Percentiles rank a stretch among this genome's conserved stretches.
phyloP scores from a whole-genome alignment of 805 yeast species.

The Barnettozyma wickerhamii region DNA sequence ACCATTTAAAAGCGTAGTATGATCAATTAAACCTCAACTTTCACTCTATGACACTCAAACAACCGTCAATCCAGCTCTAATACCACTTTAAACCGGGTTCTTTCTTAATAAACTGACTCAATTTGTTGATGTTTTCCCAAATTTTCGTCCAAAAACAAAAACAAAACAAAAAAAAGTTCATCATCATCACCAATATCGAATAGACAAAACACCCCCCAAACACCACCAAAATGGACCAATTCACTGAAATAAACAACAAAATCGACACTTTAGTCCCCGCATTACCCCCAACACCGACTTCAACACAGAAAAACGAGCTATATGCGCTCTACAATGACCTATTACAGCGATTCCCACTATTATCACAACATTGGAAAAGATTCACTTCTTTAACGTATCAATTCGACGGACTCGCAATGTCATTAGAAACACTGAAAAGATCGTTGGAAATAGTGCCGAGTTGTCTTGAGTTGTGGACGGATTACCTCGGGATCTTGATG shows the following conservation, averaged over 20 bases:
- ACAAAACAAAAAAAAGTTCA: not conserved
- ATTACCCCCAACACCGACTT: not conserved
- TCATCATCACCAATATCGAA: not conserved
- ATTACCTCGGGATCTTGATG: constrained; percentile 51
- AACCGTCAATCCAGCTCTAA: no score
- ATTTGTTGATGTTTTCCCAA: not conserved
- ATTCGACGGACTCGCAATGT: constrained; percentile 47
- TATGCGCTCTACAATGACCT: constrained; percentile 36
- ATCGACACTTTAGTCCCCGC: not conserved
- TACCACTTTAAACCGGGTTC: no score
- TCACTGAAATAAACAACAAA: not conserved
- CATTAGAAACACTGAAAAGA: constrained; percentile 39
- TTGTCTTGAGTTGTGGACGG: constrained; percentile 66
- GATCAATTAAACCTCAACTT: no score
- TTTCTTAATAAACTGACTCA: not conserved
- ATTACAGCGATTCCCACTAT: constrained; percentile 52
- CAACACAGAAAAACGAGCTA: not conserved
- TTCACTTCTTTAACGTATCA: constrained; percentile 53
- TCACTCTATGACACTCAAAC: no score
- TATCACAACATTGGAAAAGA: constrained; percentile 60
- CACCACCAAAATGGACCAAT: not conserved
- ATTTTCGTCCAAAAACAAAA: no score
- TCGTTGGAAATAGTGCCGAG: constrained; percentile 49
- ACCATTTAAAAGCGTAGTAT: no score
- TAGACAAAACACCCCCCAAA: not conserved